Conservation (phyloP, 305 asterid genomes). For the Rubia tinctorum region DNA sequence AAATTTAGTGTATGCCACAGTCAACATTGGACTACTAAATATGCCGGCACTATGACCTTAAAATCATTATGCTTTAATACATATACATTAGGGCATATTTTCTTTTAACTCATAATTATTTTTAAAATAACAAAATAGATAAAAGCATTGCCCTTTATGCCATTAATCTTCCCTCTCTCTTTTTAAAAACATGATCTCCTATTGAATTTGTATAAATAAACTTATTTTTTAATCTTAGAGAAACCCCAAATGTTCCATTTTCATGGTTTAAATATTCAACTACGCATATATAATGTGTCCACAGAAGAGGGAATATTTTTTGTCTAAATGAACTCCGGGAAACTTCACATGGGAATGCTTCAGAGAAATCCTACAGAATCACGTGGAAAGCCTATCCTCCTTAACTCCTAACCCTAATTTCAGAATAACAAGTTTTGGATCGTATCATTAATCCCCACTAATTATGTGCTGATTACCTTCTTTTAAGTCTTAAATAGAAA, state of each 20-base stretch:
- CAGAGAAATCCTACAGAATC: slow-evolving; percentile 15
- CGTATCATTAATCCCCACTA: neutral
- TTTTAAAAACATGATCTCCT: too few species aligned
- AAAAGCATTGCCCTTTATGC: neutral
- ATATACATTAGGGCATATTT: too few species aligned
- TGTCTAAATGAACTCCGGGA: neutral
- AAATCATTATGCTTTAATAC: too few species aligned
- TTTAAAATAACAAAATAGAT: too few species aligned
- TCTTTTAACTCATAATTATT: too few species aligned
- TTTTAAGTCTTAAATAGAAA: neutral
- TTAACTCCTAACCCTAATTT: slow-evolving; percentile 18
- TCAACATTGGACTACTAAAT: too few species aligned
- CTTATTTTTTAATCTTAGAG: slow-evolving; percentile 11
- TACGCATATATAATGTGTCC: neutral
- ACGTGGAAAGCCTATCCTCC: neutral
- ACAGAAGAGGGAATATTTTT: neutral
- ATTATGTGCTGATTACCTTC: neutral
- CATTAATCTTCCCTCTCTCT: neutral
- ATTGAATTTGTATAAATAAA: neutral
- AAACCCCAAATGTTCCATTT: slow-evolving; percentile 21
- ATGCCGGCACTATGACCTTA: too few species aligned
- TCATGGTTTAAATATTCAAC: neutral
- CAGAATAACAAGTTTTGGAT: neutral
- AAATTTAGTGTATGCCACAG: too few species aligned
- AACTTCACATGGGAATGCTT: neutral